Percentiles rank a stretch among this genome's conserved stretches.
These are phyloP conservation scores for Cryptococcus sp. DNA, from an alignment of 1,284 basidiomycete genomes.

Conservation along the genomic window DNA sequence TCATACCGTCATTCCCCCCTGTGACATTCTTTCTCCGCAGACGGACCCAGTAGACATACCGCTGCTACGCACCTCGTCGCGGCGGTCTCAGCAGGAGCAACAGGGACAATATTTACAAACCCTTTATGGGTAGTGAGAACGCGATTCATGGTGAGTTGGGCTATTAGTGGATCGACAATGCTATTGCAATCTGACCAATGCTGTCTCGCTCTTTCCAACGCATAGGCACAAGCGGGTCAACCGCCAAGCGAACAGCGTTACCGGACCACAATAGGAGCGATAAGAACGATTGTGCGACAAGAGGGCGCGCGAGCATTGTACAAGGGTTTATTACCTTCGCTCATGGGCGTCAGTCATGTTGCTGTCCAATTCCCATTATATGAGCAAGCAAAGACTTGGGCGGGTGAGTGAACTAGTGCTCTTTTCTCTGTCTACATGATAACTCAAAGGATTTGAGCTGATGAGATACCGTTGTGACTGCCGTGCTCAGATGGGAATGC, in stretches of 20 bases:
- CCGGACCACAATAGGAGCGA: slow-evolving; percentile 82
- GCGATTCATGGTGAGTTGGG: slow-evolving; percentile 82
- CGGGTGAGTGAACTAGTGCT: slow-evolving; percentile 62
- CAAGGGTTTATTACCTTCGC: slow-evolving; percentile 81
- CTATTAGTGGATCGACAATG: not conserved
- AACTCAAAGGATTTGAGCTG: not conserved
- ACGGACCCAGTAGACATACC: slow-evolving; percentile 23
- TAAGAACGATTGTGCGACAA: slow-evolving; percentile 76
- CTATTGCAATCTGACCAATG: not conserved
- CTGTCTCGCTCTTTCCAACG: too few relatives aligned
- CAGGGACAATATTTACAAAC: slow-evolving; percentile 87
- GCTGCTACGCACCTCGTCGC: slow-evolving; percentile 73
- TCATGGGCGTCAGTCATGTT: slow-evolving; percentile 87
- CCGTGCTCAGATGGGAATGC: too few relatives aligned
- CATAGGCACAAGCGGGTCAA: slow-evolving; percentile 57
- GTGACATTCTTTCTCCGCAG: slow-evolving; percentile 7
- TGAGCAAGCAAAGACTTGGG: slow-evolving; percentile 79
- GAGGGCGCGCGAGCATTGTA: slow-evolving; percentile 88
- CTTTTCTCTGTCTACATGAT: not conserved
- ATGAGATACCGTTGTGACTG: too few relatives aligned
- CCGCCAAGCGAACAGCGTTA: slow-evolving; percentile 72
- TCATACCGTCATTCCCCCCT: not conserved
- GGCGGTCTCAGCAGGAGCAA: slow-evolving; percentile 87
- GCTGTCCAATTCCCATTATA: slow-evolving; percentile 97
- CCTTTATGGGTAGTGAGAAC: slow-evolving; percentile 98